Conservation (phyloP, 768 basidiomycete genomes). For the Cystofilobasidium bisporidii region DNA sequence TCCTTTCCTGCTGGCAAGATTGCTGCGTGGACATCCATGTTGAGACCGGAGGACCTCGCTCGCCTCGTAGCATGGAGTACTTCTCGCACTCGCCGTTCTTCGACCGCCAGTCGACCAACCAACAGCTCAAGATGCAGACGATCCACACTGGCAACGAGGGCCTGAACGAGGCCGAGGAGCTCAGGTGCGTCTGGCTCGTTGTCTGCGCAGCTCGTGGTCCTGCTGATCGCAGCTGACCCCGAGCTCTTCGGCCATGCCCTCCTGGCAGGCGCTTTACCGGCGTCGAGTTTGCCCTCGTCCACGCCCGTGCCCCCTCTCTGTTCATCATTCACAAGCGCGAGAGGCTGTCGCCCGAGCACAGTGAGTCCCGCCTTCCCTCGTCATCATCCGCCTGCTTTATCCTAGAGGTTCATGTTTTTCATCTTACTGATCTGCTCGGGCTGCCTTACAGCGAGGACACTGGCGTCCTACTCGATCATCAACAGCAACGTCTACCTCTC, state of each 20-base stretch:
- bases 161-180: conserved; percentile 65
- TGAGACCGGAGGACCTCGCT: too few species aligned
- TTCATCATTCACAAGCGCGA: conserved; percentile 87
- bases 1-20: background rate
- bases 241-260: background rate
- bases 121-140: conserved; percentile 86
- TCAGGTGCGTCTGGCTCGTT: conserved; percentile 50
- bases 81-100: conserved; percentile 87
- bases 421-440: too few species aligned
- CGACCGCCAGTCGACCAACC: conserved; percentile 87
- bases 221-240: background rate
- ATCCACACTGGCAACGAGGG: conserved; percentile 60
- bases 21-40: too few species aligned
- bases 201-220: conserved; percentile 6
- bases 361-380: conserved; percentile 42
- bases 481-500: conserved; percentile 82
- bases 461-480: conserved; percentile 78
- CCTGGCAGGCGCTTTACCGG: conserved; percentile 66
- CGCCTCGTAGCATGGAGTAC: conserved; percentile 63
- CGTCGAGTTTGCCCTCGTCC: conserved; percentile 74
- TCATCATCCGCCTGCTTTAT: too few species aligned
- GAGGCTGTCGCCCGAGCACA: conserved; percentile 70
- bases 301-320: conserved; percentile 65
- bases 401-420: too few species aligned
- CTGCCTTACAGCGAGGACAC: conserved; percentile 51